Percentiles rank a stretch among this genome's conserved stretches.
These are phyloP conservation scores for Cladophialophora yegresii DNA, from an alignment of 2,329 filamentous ascomycete species.

Conservation along the genomic window DNA sequence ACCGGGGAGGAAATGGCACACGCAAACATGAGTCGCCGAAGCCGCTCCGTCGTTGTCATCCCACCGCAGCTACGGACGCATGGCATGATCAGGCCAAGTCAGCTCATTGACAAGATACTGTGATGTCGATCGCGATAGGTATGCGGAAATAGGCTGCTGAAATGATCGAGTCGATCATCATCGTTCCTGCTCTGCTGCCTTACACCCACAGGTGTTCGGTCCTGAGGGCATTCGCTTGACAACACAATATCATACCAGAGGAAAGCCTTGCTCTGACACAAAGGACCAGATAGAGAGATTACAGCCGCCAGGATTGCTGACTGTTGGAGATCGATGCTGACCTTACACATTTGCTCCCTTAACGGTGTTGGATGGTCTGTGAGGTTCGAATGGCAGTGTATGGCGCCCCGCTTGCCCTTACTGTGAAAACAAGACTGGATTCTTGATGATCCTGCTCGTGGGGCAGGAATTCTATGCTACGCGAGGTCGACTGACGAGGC, in stretches of 20 bases:
- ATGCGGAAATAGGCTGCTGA: slow-evolving; percentile 3
- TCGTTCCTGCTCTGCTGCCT: not conserved
- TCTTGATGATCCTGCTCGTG: not conserved
- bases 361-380: not conserved
- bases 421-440: not conserved
- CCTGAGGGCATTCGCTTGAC: not conserved
- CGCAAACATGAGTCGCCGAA: not conserved
- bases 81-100: not conserved
- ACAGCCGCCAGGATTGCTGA: slow-evolving; percentile 9
- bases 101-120: not conserved
- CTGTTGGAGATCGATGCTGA: not conserved
- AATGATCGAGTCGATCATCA: not conserved
- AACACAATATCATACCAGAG: not conserved
- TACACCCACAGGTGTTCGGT: not conserved
- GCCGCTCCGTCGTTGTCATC: not conserved
- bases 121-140: slow-evolving; percentile 1
- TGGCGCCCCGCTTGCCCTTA: not conserved
- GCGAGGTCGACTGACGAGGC: not conserved
- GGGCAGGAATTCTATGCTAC: not conserved
- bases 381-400: not conserved
- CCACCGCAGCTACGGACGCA: not conserved
- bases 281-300: not conserved
- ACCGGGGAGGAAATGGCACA: not conserved
- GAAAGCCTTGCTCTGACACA: slow-evolving; percentile 3
- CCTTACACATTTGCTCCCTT: not conserved